Percentiles rank a stretch among this genome's conserved stretches.
Evolutionary conservation across 2,329 filamentous ascomycete species (phyloP).

Genomic region (Ceratocystis smalleyi): DNA sequence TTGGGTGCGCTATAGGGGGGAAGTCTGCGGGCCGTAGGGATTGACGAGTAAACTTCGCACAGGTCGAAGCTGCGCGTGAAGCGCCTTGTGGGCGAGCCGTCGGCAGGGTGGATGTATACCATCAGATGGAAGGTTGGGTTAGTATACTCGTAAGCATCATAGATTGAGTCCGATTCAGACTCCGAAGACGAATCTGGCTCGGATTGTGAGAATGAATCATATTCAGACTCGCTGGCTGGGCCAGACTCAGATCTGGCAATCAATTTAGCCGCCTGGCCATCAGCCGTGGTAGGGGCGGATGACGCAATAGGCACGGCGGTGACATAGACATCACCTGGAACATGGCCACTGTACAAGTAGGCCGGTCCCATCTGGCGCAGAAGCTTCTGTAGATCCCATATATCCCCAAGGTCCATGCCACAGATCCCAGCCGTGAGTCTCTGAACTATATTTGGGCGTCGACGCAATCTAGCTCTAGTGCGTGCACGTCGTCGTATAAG

Average conservation of each 20-base stretch:
- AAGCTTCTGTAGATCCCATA: slow-evolving; percentile 14
- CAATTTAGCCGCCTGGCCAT: background rate
- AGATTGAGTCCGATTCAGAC: no score
- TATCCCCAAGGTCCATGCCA: background rate
- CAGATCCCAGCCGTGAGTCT: no score
- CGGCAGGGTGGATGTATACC: slow-evolving; percentile 30
- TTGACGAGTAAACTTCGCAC: slow-evolving; percentile 31
- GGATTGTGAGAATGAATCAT: no score
- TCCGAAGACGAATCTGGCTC: no score
- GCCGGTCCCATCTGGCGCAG: slow-evolving; percentile 14
- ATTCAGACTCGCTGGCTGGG: slow-evolving; percentile 5
- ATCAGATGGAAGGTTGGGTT: slow-evolving; percentile 22
- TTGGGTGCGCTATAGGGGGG: background rate
- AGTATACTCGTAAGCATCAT: no score
- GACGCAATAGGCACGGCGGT: slow-evolving; percentile 6
- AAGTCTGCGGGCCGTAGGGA: slow-evolving; percentile 23
- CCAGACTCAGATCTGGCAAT: no score
- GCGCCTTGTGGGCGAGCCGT: slow-evolving; percentile 30
- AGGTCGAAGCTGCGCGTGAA: slow-evolving; percentile 38
- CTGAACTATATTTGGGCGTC: no score
- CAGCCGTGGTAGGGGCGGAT: background rate
- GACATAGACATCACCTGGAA: slow-evolving; percentile 13
- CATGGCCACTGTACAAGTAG: slow-evolving; percentile 10
- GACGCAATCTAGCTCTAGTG: no score
- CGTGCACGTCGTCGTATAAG: background rate